Conservation (phyloP, 805 yeast genomes). For the Tetrapisispora iriomotensis region DNA sequence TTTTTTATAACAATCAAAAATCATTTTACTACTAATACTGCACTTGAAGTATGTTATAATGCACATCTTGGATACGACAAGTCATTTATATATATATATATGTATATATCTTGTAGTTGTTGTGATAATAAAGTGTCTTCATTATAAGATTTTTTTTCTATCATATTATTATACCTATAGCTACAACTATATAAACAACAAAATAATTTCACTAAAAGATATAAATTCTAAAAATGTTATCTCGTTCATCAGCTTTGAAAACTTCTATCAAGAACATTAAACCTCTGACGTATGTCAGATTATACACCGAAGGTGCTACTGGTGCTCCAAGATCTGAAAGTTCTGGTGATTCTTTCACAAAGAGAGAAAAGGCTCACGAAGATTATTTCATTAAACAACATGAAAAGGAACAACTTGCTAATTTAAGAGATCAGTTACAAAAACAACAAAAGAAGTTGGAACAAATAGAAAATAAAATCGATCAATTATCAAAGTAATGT, state of each 20-base stretch:
- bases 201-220: neutral
- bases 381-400: slow-evolving; percentile 76
- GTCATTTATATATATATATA: too few relatives aligned
- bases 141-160: too few relatives aligned
- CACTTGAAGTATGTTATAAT: too few relatives aligned
- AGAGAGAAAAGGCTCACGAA: slow-evolving; percentile 91
- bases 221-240: slow-evolving; percentile 2
- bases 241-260: neutral
- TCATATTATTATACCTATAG: neutral
- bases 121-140: too few relatives aligned
- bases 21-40: too few relatives aligned
- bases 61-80: too few relatives aligned
- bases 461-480: slow-evolving; percentile 38
- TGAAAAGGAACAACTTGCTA: slow-evolving; percentile 78
- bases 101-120: too few relatives aligned
- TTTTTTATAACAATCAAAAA: too few relatives aligned
- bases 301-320: slow-evolving; percentile 47
- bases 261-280: neutral
- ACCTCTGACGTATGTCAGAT: slow-evolving; percentile 12
- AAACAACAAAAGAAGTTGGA: slow-evolving; percentile 59
- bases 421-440: slow-evolving; percentile 65
- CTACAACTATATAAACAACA: neutral
- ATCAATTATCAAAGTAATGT: slow-evolving; percentile 14
- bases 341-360: slow-evolving; percentile 52
- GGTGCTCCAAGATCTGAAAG: slow-evolving; percentile 44